Conservation (phyloP, 345 rosid species). For the Boechera divaricarpa region DNA sequence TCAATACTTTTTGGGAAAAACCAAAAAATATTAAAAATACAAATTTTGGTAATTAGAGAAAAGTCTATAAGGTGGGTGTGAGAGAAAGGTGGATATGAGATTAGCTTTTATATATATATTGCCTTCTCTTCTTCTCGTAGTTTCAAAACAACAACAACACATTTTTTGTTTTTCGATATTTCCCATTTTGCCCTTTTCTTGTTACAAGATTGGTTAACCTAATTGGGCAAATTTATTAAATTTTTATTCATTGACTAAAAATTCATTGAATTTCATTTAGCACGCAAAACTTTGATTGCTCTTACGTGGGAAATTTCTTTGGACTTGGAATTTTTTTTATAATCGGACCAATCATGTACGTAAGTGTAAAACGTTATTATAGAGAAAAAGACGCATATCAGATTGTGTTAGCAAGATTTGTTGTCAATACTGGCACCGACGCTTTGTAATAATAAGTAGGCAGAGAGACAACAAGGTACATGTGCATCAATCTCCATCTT, state of each 20-base stretch:
- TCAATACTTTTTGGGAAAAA: slow-evolving; percentile 5
- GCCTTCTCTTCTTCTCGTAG: slow-evolving; percentile 1
- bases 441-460: slow-evolving; percentile 18
- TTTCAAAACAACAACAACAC: slow-evolving; percentile 29
- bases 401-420: slow-evolving; percentile 28
- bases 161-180: not conserved
- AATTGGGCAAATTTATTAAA: slow-evolving; percentile 30
- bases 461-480: slow-evolving; percentile 31
- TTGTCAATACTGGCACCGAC: slow-evolving; percentile 44
- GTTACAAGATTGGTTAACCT: slow-evolving; percentile 48
- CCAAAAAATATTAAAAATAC: not conserved
- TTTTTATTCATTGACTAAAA: slow-evolving; percentile 1
- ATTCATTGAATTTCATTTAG: not conserved
- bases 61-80: slow-evolving; percentile 38
- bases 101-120: slow-evolving; percentile 5
- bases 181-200: slow-evolving; percentile 44
- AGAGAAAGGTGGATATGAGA: slow-evolving; percentile 36
- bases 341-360: not conserved
- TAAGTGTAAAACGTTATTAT: too few relatives aligned
- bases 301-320: slow-evolving; percentile 30
- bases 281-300: slow-evolving; percentile 42
- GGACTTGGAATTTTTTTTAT: not conserved
- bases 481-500: slow-evolving; percentile 40
- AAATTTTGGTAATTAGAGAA: not conserved
- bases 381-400: slow-evolving; percentile 32